Evolutionary conservation across 495 filamentous ascomycete genomes (phyloP).

Genomic region (Tuber aestivum): DNA sequence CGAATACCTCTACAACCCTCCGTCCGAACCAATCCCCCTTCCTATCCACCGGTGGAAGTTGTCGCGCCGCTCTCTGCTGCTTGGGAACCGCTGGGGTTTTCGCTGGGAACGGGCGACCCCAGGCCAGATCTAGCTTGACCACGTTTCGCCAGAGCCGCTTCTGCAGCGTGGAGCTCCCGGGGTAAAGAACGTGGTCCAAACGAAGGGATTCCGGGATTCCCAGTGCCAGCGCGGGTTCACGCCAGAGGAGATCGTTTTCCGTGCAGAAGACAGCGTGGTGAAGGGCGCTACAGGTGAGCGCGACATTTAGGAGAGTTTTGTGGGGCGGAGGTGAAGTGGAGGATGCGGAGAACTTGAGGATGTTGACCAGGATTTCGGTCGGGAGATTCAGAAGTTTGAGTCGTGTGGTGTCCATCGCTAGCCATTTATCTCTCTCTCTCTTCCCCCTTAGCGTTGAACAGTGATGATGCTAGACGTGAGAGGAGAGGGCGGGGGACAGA

Average conservation of each 20-base stretch:
- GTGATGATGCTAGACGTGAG: background rate
- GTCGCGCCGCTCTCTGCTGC: slow-evolving; percentile 24
- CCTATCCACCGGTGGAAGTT: slow-evolving; percentile 28
- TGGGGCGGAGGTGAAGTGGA: slow-evolving; percentile 14
- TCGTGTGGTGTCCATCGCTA: slow-evolving; percentile 21
- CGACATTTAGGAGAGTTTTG: slow-evolving; percentile 32
- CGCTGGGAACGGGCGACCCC: slow-evolving; percentile 35
- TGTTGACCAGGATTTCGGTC: slow-evolving; percentile 38
- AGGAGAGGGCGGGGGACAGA: background rate
- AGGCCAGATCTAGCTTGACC: slow-evolving; percentile 35
- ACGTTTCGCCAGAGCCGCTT: slow-evolving; percentile 41
- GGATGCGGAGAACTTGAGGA: slow-evolving; percentile 36
- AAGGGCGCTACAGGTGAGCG: slow-evolving; percentile 35
- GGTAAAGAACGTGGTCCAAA: slow-evolving; percentile 38
- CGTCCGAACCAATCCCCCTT: slow-evolving; percentile 37
- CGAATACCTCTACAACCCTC: slow-evolving; percentile 37
- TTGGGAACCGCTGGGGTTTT: slow-evolving; percentile 23
- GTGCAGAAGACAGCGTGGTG: slow-evolving; percentile 41
- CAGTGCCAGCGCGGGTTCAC: slow-evolving; percentile 31
- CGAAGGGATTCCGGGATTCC: slow-evolving; percentile 35
- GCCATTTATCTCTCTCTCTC: background rate
- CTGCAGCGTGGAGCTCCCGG: slow-evolving; percentile 33
- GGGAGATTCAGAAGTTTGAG: slow-evolving; percentile 29
- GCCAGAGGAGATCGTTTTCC: slow-evolving; percentile 41
- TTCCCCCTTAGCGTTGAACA: background rate